These are phyloP conservation scores for Trametes meyenii DNA, from an alignment of 768 basidiomycete species.

Conservation along the genomic window DNA sequence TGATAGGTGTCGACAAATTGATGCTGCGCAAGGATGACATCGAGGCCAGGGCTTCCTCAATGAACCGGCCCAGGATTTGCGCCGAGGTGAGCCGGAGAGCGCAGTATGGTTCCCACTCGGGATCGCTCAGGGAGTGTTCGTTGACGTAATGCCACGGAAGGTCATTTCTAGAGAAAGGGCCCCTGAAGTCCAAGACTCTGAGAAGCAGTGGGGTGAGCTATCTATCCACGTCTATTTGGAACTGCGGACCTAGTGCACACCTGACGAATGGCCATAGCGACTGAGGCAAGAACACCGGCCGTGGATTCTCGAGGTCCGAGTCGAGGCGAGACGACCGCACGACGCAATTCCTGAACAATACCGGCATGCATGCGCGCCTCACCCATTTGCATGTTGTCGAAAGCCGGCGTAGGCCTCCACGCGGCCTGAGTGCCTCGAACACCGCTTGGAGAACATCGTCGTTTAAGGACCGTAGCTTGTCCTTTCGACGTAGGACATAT, in stretches of 20 bases:
- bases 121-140: not conserved
- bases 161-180: not conserved
- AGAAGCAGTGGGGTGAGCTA: not conserved
- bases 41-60: not conserved
- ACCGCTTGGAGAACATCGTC: not conserved
- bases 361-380: not conserved
- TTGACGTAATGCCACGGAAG: not conserved
- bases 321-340: not conserved
- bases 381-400: slow-evolving; percentile 1
- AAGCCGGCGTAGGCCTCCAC: not conserved
- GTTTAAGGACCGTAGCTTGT: not conserved
- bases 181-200: not conserved
- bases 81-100: not conserved
- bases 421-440: not conserved
- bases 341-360: not conserved
- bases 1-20: not conserved
- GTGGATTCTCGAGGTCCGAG: not conserved
- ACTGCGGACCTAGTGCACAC: not conserved
- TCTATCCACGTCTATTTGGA: not conserved
- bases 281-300: not conserved
- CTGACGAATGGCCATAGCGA: not conserved
- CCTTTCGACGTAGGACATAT: too few relatives aligned
- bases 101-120: not conserved
- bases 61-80: not conserved
- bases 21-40: not conserved